These are phyloP conservation scores for Mycena albidolilacea DNA, from an alignment of 768 basidiomycete species.

Conservation along the genomic window DNA sequence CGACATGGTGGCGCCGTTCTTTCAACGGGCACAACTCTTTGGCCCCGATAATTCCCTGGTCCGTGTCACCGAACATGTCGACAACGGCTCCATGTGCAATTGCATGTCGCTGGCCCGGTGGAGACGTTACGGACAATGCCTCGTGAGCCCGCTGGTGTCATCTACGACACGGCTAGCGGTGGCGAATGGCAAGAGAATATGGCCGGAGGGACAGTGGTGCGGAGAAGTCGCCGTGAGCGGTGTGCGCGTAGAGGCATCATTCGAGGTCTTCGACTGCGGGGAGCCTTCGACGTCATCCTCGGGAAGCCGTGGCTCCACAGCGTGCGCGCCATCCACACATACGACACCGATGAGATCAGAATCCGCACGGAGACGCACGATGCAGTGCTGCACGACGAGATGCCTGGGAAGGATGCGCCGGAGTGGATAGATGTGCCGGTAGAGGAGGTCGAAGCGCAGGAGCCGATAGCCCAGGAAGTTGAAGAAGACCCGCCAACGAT, in stretches of 20 bases:
- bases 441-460: too few species aligned
- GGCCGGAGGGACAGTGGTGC: conserved; percentile 23
- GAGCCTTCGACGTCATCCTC: conserved; percentile 29
- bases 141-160: neutral
- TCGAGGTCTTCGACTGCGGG: conserved; percentile 29
- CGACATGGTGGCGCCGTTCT: conserved; percentile 15
- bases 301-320: conserved; percentile 34
- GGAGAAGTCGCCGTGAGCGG: conserved; percentile 26
- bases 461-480: too few species aligned
- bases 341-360: conserved; percentile 19
- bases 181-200: conserved; percentile 9
- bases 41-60: conserved; percentile 5
- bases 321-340: conserved; percentile 25
- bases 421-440: too few species aligned
- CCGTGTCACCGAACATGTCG: conserved; percentile 19
- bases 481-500: too few species aligned
- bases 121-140: conserved; percentile 28
- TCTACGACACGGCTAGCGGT: conserved; percentile 10
- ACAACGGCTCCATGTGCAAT: conserved; percentile 18
- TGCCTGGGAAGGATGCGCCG: neutral
- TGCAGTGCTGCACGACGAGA: conserved; percentile 26
- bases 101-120: conserved; percentile 27
- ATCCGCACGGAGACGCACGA: neutral
- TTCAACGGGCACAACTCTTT: conserved; percentile 22
- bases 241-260: neutral